phyloP scores from a whole-genome alignment of 805 yeast species.

The Candida xiaguanensis region DNA sequence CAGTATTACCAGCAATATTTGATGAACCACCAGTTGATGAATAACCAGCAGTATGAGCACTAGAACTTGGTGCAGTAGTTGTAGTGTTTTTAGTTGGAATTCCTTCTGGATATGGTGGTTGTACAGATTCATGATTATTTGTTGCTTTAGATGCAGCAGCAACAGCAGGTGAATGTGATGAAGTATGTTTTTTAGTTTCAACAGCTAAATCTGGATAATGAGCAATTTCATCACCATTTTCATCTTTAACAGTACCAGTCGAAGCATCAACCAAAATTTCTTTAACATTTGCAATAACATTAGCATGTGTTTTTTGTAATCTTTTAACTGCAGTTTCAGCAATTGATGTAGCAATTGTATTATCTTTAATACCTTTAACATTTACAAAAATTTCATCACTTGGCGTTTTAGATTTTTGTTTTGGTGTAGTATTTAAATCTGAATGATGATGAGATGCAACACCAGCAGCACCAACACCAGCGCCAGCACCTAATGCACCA shows the following conservation, averaged over 20 bases:
- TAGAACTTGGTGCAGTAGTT: background rate
- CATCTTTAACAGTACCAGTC: constrained; percentile 28
- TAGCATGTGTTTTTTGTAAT: constrained; percentile 21
- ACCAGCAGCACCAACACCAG: constrained; percentile 5
- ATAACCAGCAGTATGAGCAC: background rate
- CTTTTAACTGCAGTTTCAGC: constrained; percentile 24
- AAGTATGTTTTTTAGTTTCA: background rate
- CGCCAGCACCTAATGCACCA: constrained; percentile 1
- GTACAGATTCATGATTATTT: background rate
- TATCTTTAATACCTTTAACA: constrained; percentile 25
- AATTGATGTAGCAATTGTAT: constrained; percentile 21
- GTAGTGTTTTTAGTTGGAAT: background rate
- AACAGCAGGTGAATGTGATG: constrained; percentile 1
- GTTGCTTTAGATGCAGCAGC: constrained; percentile 5
- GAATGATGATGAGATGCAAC: background rate
- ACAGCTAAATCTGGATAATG: constrained; percentile 9
- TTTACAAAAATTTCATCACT: constrained; percentile 23
- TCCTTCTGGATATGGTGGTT: constrained; percentile 6
- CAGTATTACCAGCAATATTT: background rate
- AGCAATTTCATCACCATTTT: constrained; percentile 17
- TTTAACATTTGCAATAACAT: constrained; percentile 16
- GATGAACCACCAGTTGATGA: background rate
- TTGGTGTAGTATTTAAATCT: background rate
- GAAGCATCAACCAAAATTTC: constrained; percentile 27
- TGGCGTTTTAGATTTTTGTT: background rate